Evolutionary conservation across 2,329 filamentous ascomycete species (phyloP), one percentile per base, ranked within the genome.

Genomic region (Pezicula radicicola): DNA sequence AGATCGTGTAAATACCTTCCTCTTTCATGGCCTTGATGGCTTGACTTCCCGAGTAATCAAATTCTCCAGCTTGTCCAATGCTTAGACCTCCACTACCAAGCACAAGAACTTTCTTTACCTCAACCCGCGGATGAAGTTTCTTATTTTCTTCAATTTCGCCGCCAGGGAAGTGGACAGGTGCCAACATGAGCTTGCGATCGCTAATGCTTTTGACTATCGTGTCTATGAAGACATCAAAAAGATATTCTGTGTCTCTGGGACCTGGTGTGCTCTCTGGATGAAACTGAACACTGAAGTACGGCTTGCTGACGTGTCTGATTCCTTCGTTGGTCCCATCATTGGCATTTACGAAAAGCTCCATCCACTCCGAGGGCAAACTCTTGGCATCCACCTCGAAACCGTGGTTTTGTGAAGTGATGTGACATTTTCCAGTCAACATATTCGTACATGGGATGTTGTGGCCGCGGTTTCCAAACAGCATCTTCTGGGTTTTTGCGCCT

Each of bases 201-300:
- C 80, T 73, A 45, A 91, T 77, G 53, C 88, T 88, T 62, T 87
- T 80, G 66, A 82, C 76, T 60, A 97, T 89, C 18, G 91, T 88
- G 72, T 87, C 76, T 67, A 99, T 89, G 76, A 99, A 99, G 57
- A 97, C 91, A 70, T 99, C 92, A 60, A 99, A 99, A 25, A 99
- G 79, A 68, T 89, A 97, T 70, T 99, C 94, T 27, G 94, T 99
- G 68, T 99, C 94, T 35, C 91, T 84, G 48, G 94, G 94, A 52
- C 94, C 94, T 3, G 94, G 94, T 1, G 91, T 95, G 76, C 92
- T 96, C 73, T 99, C 94, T 0, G 94, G 94, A 68, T 99, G 94
- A 75, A 99, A 99, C 69, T 99, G 94, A n/a, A 97, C 94, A 77
- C 91, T 97, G 79, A 99, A 99, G 75, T 93, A 95, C 48, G 94